Percentiles rank a stretch among this genome's conserved stretches.
Conservation (phyloP, 1,139 yeast genomes). For the Geotrichum klebahnii region DNA sequence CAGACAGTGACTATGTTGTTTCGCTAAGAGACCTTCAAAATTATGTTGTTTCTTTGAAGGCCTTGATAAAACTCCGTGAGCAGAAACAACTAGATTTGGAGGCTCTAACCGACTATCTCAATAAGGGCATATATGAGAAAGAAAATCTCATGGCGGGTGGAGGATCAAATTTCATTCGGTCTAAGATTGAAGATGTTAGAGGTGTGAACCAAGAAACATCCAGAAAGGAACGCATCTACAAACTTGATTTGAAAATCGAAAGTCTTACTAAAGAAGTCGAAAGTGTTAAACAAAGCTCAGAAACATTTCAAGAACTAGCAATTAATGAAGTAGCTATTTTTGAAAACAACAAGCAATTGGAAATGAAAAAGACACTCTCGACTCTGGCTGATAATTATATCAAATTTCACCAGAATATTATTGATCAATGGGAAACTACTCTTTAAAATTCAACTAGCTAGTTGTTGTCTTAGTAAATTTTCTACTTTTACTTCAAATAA, state of each 20-base stretch:
- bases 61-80: conserved; percentile 76
- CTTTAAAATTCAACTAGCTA: background rate
- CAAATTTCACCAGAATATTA: conserved; percentile 52
- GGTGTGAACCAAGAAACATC: conserved; percentile 58
- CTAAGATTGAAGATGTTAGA: conserved; percentile 55
- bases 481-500: no score
- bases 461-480: no score
- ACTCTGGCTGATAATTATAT: conserved; percentile 73
- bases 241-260: conserved; percentile 55
- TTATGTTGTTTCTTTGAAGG: conserved; percentile 72
- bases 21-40: conserved; percentile 83
- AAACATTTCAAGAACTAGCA: conserved; percentile 62
- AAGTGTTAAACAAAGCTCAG: conserved; percentile 65
- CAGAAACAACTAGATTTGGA: conserved; percentile 89
- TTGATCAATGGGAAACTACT: conserved; percentile 17
- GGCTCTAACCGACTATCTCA: conserved; percentile 72
- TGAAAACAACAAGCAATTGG: conserved; percentile 74
- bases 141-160: conserved; percentile 57
- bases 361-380: conserved; percentile 65
- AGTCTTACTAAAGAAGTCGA: conserved; percentile 56
- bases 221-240: conserved; percentile 49
- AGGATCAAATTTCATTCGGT: conserved; percentile 51
- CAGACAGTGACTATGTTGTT: conserved; percentile 79
- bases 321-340: conserved; percentile 73
- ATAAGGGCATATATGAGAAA: conserved; percentile 65